These are phyloP conservation scores for Eucalyptus erythrocorys DNA, from an alignment of 345 rosid species.

Conservation along the genomic window DNA sequence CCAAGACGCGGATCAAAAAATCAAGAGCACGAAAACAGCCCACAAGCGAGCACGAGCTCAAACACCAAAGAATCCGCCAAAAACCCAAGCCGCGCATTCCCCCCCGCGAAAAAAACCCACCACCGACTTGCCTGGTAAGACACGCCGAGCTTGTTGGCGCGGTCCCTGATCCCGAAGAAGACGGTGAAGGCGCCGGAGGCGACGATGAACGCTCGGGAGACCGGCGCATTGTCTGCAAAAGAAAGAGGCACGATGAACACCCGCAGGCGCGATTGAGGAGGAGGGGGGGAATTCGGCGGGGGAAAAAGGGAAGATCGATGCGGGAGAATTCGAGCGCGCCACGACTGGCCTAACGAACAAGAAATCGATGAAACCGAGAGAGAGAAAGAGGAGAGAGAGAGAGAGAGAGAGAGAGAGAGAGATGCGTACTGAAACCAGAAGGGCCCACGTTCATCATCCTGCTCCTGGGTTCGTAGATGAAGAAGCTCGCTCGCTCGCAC, in stretches of 20 bases:
- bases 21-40: not conserved
- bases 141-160: constrained; percentile 52
- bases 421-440: constrained; percentile 82
- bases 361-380: not conserved
- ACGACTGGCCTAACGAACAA: not conserved
- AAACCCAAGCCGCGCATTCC: not conserved
- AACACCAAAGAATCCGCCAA: not conserved
- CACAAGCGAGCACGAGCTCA: not conserved
- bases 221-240: constrained; percentile 81
- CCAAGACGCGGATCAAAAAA: not conserved
- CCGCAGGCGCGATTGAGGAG: not conserved
- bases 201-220: constrained; percentile 53
- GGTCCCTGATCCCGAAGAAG: constrained; percentile 73
- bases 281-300: not conserved
- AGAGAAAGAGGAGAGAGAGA: not conserved
- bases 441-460: constrained; percentile 98
- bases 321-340: not conserved
- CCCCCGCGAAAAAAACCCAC: not conserved
- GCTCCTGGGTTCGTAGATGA: not conserved
- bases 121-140: constrained; percentile 59
- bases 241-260: not conserved
- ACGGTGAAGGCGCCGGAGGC: constrained; percentile 66
- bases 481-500: not conserved
- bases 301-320: not conserved
- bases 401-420: not conserved